Evolutionary conservation across 2,329 filamentous ascomycete genomes (phyloP), one percentile per base, ranked within the genome.

Genomic region (Aureobasidium pullulans): DNA sequence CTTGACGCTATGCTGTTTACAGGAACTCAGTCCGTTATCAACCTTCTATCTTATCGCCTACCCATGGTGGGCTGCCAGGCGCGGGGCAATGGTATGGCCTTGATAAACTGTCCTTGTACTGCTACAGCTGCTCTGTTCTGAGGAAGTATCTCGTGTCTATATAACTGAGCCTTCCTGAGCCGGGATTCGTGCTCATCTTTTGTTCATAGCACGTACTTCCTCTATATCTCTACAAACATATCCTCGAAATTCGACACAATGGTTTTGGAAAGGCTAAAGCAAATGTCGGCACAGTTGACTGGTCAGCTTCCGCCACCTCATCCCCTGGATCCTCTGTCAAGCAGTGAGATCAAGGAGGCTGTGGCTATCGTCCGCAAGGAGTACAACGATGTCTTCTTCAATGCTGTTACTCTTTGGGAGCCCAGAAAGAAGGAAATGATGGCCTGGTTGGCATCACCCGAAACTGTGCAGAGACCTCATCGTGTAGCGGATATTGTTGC

Each of bases 341-440:
- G 81, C 9, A 73, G 77, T 1, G 91, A 96, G 73, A 95, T 96
- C 66, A 85, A 88, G 66, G 75, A 81, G 19, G 84, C 85, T 6
- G 86, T 91, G 53, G 75, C 81, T 1, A 77, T 89, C 34, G 79
- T 96, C 64, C 85, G 84, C 62, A 83, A 86, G 66, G 80, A 87
- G 61, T 80, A 96, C 70, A 79, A 84, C 60, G 79, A 86, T 50
- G 80, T 95, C 61, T 84, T 85, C 72, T 96, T 92, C 82, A 94
- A 96, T 77, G 88, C 91, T 2, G 86, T 96, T 59, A 88, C 89
- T 2, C 78, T 96, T 31, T 86, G 85, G 67, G 91, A 96, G 77
- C 91, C 91, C 50, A 87, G 87, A 64, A 96, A 96, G 79, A 84
- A 81, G 47, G 85, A 90, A 66, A 91, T 96, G 89, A 79, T 85